Base-by-base conservation (phyloP, 768 basidiomycete species). In the Amanita brunnescens region DNA sequence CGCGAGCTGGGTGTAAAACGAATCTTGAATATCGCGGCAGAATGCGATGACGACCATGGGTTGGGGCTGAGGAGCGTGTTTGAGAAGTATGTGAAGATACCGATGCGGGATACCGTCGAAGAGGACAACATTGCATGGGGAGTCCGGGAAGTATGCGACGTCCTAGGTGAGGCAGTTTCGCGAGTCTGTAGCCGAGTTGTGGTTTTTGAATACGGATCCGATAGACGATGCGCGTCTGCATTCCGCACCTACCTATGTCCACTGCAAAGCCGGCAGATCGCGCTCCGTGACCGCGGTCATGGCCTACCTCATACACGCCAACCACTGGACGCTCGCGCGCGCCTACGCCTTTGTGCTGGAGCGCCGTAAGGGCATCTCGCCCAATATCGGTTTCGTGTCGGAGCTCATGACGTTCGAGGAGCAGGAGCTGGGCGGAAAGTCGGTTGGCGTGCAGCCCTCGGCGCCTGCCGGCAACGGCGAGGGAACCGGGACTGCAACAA, bases 331-430 rank as follows among this genome's bases (percentile, higher is more conserved):
- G 16, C 79, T 97, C 37, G 87, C 91, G 29, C 81, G 81, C 33
- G 91, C 95, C 1, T 98, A 97, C 63, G 71, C 85, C 0, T 96
- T 92, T 62, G 94, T 98, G 21, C 77, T 91, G 35, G 94, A 94
- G 59, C 80, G 92, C 7, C 81, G 95, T 32, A 91, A 91, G 58
- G 92, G 92, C 57, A 95, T 97, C 57, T 93, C 90, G 12, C 95
- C 94, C 8, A 97, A 96, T 62, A 95, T 98, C 55, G 95, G 95
- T 6, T 98, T 98, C 67, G 92, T 97, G 39, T 91, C 90, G 3
- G 93, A 96, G 66, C 77, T 98, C 38, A 96, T 96, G 94, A 86
- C 83, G 42, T 96, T 94, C 61, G 94, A 98, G 69, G 92, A 95
- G 62, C 74, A 84, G 61, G 88, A 95, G 67, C 72, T 94, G 45